A percentile compares a stretch with the other conserved stretches of the same genome.
These are phyloP conservation scores for Uncinocarpus reesii DNA, from an alignment of 2,329 filamentous ascomycete genomes.

Conservation along the genomic window DNA sequence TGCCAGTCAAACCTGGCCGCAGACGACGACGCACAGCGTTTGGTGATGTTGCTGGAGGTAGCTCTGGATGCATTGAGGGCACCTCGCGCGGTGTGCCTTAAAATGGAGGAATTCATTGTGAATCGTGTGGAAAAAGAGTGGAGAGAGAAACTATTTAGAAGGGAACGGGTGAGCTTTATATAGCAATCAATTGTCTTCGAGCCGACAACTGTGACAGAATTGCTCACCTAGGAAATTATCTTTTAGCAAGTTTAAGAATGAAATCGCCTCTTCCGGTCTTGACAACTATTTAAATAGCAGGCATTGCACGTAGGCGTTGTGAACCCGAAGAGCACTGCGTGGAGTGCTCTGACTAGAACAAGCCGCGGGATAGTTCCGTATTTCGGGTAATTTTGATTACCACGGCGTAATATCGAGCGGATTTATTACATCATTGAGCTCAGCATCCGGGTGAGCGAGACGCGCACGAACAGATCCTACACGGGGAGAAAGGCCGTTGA, in stretches of 20 bases:
- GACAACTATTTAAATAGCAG: no score
- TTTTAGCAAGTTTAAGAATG: no score
- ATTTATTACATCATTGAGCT: conserved; percentile 1
- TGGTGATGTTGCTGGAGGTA: conserved; percentile 2
- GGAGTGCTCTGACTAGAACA: no score
- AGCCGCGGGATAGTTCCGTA: conserved; percentile 6
- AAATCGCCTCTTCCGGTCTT: no score
- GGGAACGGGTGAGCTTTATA: background rate
- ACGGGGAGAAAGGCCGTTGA: no score
- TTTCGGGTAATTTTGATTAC: conserved; percentile 9
- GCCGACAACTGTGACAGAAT: no score
- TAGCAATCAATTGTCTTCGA: no score
- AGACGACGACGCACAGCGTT: conserved; percentile 10
- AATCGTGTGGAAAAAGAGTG: background rate
- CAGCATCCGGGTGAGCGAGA: no score
- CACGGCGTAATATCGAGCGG: conserved; percentile 5
- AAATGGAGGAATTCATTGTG: conserved; percentile 13
- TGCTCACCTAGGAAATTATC: no score
- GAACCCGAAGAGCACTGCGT: no score
- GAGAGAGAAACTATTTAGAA: background rate
- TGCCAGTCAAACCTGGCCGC: conserved; percentile 67
- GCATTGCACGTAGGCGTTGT: no score
- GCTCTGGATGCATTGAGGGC: conserved; percentile 2
- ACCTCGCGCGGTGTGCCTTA: conserved; percentile 10
- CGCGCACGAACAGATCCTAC: no score